These are phyloP conservation scores for Phytophthora nicotianae DNA, from an alignment of 352 stramenopile genomes.

Conservation along the genomic window DNA sequence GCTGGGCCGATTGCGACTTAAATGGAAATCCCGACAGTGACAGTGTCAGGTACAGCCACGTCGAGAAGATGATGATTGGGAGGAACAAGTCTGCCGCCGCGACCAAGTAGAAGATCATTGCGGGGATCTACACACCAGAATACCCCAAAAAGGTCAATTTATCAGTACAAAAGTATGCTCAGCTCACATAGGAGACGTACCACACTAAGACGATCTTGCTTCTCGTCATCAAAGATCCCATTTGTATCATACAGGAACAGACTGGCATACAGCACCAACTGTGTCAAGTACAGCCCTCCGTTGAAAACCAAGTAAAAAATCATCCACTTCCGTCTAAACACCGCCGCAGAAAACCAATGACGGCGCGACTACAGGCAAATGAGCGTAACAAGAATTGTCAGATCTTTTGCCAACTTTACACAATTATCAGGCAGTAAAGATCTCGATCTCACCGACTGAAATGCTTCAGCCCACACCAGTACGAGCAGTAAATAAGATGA, in stretches of 20 bases:
- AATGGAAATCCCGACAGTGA: constrained; percentile 89
- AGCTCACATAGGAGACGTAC: constrained; percentile 33
- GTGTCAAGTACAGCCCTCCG: constrained; percentile 83
- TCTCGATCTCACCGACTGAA: constrained; percentile 80
- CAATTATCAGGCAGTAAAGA: neutral
- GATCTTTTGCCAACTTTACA: neutral
- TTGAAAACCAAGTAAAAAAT: constrained; percentile 94
- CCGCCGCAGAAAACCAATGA: constrained; percentile 89
- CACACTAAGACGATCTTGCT: constrained; percentile 70
- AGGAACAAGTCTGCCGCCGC: constrained; percentile 87
- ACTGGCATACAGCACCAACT: constrained; percentile 89
- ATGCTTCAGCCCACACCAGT: constrained; percentile 90
- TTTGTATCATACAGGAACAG: constrained; percentile 88
- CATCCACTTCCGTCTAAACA: constrained; percentile 90
- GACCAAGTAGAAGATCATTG: constrained; percentile 83
- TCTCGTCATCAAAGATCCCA: constrained; percentile 81
- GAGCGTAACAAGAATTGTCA: constrained; percentile 9
- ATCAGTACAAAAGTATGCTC: neutral
- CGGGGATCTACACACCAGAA: constrained; percentile 54
- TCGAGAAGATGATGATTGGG: constrained; percentile 88
- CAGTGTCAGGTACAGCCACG: constrained; percentile 90
- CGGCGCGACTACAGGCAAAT: constrained; percentile 64
- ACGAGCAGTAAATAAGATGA: constrained; percentile 92
- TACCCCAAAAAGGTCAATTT: constrained; percentile 6
- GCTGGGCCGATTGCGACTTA: constrained; percentile 65